Base-by-base conservation (phyloP, 441 rosid genomes). In the Iberis amara region DNA sequence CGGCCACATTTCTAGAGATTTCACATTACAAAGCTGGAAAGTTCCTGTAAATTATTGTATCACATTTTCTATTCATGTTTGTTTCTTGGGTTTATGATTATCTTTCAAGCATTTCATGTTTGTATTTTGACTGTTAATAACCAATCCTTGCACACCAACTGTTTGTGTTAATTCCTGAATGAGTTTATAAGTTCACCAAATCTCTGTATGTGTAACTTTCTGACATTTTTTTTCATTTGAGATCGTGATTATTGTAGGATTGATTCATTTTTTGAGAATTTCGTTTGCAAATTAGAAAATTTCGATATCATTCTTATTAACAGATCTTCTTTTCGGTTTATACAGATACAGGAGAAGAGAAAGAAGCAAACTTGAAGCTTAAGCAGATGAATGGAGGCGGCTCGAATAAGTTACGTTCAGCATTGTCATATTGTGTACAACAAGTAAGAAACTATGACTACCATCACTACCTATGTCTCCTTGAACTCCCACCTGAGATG, bases 391-490 rank as follows among this genome's bases (percentile, higher is more conserved):
- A 64, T 27, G 71, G 76, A 71, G 69, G 79, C 71, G 77, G 76
- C 18, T 76, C 87, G 1, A 62, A 39, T 30, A 69, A 57, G 65
- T 68, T 86, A 55, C 76, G 86, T 0, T 68, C 86, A 26, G 91
- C 97, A 35, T 84, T 89, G 50, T 82, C 89, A 8, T 67, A 82
- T 57, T 84, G 97, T 59, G 89, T 86, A 44, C 79, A 84, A 55
- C 96, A 84, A 78, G 97, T 86, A 11, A 69, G 89, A 39, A 84
- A 66, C 59, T 86, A 82, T 74, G 97, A 89, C 74, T 86, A 86
- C 64, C 97, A 89, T 67, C 97, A 89, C 73, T 84, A 84, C 70
- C 89, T 89, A 48, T 89, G 97, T 79, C 94, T 89, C 37, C 91
- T 89, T 9, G 89, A 82, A 41, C 87, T 86, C 14, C 96, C 94